These are phyloP conservation scores for Fraxinus dipetala DNA, from an alignment of 305 asterid genomes.

Conservation along the genomic window DNA sequence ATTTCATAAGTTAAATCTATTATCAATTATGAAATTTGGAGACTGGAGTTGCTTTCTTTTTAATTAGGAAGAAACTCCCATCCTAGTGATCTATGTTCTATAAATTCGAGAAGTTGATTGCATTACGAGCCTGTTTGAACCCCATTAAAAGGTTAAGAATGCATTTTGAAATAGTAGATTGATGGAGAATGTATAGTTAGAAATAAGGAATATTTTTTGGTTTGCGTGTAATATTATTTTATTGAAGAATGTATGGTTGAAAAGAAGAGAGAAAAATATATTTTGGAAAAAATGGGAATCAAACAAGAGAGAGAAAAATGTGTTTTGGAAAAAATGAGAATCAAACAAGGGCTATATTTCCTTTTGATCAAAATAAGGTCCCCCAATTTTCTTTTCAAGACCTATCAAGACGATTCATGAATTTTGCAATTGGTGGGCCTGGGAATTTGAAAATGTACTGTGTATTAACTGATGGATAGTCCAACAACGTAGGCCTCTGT, in stretches of 20 bases:
- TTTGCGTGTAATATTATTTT: too few species aligned
- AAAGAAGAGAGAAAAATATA: too few species aligned
- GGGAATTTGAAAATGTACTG: not conserved
- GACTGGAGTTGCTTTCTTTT: not conserved
- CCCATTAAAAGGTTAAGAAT: too few species aligned
- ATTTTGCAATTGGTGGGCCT: not conserved
- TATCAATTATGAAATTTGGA: not conserved
- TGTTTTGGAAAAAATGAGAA: too few species aligned
- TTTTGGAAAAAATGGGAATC: too few species aligned
- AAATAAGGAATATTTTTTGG: too few species aligned
- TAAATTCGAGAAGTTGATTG: constrained; percentile 6
- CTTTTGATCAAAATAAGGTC: not conserved
- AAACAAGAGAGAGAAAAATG: too few species aligned
- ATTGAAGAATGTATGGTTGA: too few species aligned
- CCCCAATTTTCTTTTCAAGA: not conserved
- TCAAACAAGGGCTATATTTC: not conserved
- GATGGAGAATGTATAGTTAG: too few species aligned
- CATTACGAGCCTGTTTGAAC: not conserved
- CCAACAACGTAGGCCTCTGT: not conserved
- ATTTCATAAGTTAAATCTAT: not conserved
- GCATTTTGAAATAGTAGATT: too few species aligned
- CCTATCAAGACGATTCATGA: not conserved
- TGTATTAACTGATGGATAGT: not conserved
- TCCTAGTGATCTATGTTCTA: constrained; percentile 2
- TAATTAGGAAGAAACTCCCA: not conserved